Percentiles rank a stretch among this genome's conserved stretches.
phyloP scores from a whole-genome alignment of 164 flowering plant genomes.

The Umbellularia californica region DNA sequence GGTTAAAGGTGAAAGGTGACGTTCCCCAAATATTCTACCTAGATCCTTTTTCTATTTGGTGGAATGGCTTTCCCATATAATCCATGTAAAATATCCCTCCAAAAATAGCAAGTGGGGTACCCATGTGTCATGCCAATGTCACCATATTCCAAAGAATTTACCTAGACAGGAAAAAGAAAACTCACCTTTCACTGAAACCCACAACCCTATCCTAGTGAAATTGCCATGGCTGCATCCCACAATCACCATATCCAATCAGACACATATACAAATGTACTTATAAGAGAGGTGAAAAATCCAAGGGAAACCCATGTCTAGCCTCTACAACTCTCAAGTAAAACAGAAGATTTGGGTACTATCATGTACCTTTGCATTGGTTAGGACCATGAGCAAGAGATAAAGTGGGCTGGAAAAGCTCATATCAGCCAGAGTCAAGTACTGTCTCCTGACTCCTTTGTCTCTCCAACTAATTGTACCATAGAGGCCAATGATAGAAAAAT shows the following conservation, averaged over 20 bases:
- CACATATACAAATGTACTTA: not conserved
- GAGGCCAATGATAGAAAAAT: no score
- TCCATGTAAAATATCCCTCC: not conserved
- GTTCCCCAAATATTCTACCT: conserved; percentile 2
- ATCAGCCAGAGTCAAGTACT: no score
- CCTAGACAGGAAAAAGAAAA: not conserved
- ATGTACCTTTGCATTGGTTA: no score
- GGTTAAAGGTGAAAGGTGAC: not conserved
- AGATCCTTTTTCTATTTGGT: conserved; percentile 2
- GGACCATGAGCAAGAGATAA: no score
- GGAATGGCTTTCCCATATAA: conserved; percentile 1
- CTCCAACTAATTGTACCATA: no score
- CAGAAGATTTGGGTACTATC: no score
- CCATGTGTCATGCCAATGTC: not conserved
- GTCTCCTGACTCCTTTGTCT: no score
- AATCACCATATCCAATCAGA: not conserved
- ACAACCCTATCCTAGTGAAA: not conserved
- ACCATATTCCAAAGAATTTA: not conserved
- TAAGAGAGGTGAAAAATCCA: not conserved
- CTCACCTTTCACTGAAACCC: not conserved
- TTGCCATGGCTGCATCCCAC: not conserved
- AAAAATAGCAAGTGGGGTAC: not conserved
- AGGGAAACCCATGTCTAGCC: no score
- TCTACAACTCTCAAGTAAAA: no score
- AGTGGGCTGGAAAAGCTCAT: no score